phyloP scores from a whole-genome alignment of 2,329 filamentous ascomycete species.

The Colletotrichum lupini region DNA sequence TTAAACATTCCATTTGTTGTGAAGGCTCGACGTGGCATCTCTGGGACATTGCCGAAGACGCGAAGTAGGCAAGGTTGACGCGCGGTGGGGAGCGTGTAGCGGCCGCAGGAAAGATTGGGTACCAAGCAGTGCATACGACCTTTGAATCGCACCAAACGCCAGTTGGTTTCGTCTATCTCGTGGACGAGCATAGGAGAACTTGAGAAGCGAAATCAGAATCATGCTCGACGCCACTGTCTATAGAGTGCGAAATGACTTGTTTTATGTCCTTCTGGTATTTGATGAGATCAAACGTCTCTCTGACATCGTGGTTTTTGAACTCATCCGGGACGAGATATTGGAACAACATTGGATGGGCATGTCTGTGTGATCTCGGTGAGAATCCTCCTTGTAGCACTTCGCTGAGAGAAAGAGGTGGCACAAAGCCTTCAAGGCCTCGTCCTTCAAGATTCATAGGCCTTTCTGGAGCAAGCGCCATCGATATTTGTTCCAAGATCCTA shows the following conservation, averaged over 20 bases:
- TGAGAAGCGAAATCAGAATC: not conserved
- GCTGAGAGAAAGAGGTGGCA: not conserved
- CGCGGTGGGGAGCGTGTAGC: not conserved
- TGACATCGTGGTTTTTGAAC: not conserved
- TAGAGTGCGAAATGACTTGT: not conserved
- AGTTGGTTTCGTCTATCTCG: not conserved
- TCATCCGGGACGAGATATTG: not conserved
- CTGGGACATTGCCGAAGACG: not conserved
- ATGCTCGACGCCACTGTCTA: not conserved
- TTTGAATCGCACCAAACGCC: not conserved
- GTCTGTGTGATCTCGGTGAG: not conserved
- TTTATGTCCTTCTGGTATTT: not conserved
- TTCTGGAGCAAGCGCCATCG: not conserved
- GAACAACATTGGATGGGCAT: not conserved
- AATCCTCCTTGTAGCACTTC: not conserved
- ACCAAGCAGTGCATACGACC: not conserved
- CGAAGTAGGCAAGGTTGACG: not conserved
- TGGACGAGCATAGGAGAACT: not conserved
- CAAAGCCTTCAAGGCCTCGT: not conserved
- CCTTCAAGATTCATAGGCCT: not conserved
- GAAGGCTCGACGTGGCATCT: not conserved
- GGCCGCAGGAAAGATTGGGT: not conserved
- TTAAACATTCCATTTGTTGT: not conserved
- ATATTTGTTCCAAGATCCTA: not conserved
- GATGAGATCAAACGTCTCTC: not conserved